Base-by-base conservation (phyloP, 2,329 filamentous ascomycete species). In the Nigrograna mackinnonii region DNA sequence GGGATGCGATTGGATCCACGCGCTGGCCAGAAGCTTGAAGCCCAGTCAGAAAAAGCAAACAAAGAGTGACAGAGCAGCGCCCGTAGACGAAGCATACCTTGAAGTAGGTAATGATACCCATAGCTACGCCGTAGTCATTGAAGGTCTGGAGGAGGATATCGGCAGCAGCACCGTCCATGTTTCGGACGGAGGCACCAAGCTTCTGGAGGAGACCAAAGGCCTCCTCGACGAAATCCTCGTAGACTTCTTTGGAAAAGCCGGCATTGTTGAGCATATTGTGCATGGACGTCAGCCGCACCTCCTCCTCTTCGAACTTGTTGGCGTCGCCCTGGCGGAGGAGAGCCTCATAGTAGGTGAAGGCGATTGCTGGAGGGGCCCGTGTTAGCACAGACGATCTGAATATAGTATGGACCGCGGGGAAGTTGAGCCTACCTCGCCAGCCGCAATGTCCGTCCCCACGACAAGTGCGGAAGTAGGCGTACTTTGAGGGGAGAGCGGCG, bases 401-500 rank as follows among this genome's bases (percentile, higher is more conserved):
- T n/a, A n/a, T 22, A 7, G 17, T 19, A 37, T 22, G 17, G 16
- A 13, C 24, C 18, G 13, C 17, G 17, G 39, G 18, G 31, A 17
- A 49, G 46, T n/a, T 28, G 9, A 28, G 55, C 85, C 76, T 79
- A 96, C 92, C 94, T 86, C 92, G 83, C 92, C 94, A 97, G 60
- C 92, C 94, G 71, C 94, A 97, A 66, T 95, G 95, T 45, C 94
- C 94, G 72, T 97, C 92, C 39, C 94, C 92, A 69, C 87, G 85
- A 66, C 96, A 84, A 9, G 86, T 86, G 41, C 94, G 89, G 64
- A 92, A 96, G 65, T 91, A 85, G 16, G 89, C 88, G 68, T 95
- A 96, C 43, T 86, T 89, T 57, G 85, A 79, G 5, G 91, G 87
- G 41, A 99, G 79, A 16, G 85, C 92, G 63, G 83, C 80, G 36